Evolutionary conservation across 768 basidiomycete genomes (phyloP), one percentile per base, ranked within the genome.

Genomic region (Leucosporidium yakuticum): DNA sequence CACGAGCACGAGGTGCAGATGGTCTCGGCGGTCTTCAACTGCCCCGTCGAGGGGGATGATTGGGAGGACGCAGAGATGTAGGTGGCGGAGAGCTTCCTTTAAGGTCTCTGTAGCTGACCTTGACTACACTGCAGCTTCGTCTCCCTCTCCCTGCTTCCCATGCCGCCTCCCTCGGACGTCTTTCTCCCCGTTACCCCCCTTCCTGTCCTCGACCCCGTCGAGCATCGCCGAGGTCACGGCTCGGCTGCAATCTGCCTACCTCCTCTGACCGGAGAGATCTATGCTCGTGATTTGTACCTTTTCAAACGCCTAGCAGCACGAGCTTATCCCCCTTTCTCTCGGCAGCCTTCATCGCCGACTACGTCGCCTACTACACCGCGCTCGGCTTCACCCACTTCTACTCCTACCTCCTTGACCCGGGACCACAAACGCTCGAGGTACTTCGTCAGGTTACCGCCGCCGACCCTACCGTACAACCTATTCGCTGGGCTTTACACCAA

Each of bases 361-460:
- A 44, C n/a, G 15, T 59, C 20, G 36, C 36, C n/a, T 47, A 59
- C 25, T 59, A 59, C 58, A 21, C n/a, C 23, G 31, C 58, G 11
- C 58, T 59, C 23, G 58, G 58, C 11, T 59, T 59, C 58, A 9
- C 31, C n/a, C n/a, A 59, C 15, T 59, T 59, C 58, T 59, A 59
- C 58, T 23, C 58, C 9, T 59, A 59, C 58, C 58, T 59, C 36
- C 58, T 59, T 39, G 44, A 59, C 39, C 58, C 58, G 2, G 58
- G 58, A 7, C 39, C 39, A 9, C 39, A 44, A 15, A 44, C 39
- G 39, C 39, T 44, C 39, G 8, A 8, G 17, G 39, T 15, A 2
- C 14, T 44, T 15, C 39, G 39, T 15, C 39, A 44, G 39, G 39
- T 44, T 15, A 15, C 14, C 8, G 39, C 39, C 8, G 6, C 39